phyloP scores from a whole-genome alignment of 768 basidiomycete species.

The Suillus americanus region DNA sequence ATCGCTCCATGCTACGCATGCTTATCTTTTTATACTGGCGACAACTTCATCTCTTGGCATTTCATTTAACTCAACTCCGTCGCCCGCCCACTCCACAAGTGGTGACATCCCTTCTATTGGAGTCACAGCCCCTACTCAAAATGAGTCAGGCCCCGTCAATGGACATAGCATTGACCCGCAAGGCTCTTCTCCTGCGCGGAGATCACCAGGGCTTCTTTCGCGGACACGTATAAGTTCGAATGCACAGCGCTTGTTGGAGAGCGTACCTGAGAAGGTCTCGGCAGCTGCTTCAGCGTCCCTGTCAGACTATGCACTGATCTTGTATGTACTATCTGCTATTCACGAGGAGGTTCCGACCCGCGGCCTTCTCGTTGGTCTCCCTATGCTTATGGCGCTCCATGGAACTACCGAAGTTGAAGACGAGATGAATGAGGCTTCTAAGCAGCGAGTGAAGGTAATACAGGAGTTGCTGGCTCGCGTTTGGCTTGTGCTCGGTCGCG shows the following conservation, averaged over 20 bases:
- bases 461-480: constrained; percentile 61
- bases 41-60: constrained; percentile 66
- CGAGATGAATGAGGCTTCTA: constrained; percentile 35
- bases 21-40: constrained; percentile 77
- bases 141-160: constrained; percentile 22
- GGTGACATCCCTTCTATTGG: constrained; percentile 29
- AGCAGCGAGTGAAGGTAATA: constrained; percentile 51
- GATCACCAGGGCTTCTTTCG: constrained; percentile 47
- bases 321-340: constrained; percentile 63
- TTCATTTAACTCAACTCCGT: constrained; percentile 36
- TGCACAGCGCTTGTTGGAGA: constrained; percentile 52
- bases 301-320: constrained; percentile 73
- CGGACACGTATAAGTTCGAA: constrained; percentile 59
- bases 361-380: constrained; percentile 73
- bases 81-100: constrained; percentile 39
- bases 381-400: constrained; percentile 83
- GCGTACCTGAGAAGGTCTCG: constrained; percentile 42
- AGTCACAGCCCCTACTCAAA: constrained; percentile 33
- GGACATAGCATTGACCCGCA: constrained; percentile 19
- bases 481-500: constrained; percentile 68
- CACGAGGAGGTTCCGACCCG: constrained; percentile 75
- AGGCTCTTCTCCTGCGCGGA: constrained; percentile 38
- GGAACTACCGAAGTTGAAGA: constrained; percentile 45
- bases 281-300: constrained; percentile 54
- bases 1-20: constrained; percentile 79